These are phyloP conservation scores for Salvia sclarea DNA, from an alignment of 305 asterid genomes.

Conservation along the genomic window DNA sequence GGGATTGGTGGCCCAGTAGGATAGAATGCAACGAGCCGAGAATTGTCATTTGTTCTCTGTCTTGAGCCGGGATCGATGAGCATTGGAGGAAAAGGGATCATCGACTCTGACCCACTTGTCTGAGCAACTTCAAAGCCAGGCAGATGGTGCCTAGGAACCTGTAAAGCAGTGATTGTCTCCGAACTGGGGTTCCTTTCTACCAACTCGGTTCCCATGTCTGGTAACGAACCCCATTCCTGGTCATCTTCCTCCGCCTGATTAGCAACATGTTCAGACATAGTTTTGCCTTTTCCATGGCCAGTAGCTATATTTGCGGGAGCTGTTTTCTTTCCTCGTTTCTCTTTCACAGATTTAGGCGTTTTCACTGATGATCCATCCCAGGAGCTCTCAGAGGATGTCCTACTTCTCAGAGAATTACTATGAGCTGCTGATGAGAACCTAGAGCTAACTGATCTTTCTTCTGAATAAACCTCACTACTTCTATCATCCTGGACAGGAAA, in stretches of 20 bases:
- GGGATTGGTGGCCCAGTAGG: constrained; percentile 99
- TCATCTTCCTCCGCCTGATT: constrained; percentile 64
- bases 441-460: constrained; percentile 82
- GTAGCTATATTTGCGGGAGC: constrained; percentile 46
- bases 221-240: constrained; percentile 54
- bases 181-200: constrained; percentile 53
- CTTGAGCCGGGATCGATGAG: constrained; percentile 68
- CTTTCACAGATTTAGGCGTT: constrained; percentile 61
- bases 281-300: constrained; percentile 64
- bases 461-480: constrained; percentile 58
- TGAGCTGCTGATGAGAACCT: constrained; percentile 78
- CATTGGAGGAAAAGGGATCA: constrained; percentile 73
- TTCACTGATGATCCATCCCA: constrained; percentile 82
- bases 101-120: constrained; percentile 72
- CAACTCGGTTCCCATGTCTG: constrained; percentile 48
- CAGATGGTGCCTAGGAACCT: constrained; percentile 51
- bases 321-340: constrained; percentile 69
- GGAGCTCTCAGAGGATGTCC: constrained; percentile 92
- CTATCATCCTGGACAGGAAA: constrained; percentile 56
- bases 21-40: constrained; percentile 78
- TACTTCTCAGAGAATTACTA: constrained; percentile 75
- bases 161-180: constrained; percentile 54
- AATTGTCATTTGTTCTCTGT: constrained; percentile 62
- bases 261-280: constrained; percentile 50
- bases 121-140: constrained; percentile 69